These are phyloP conservation scores for Exidia glandulosa DNA, from an alignment of 768 basidiomycete species.

Conservation along the genomic window DNA sequence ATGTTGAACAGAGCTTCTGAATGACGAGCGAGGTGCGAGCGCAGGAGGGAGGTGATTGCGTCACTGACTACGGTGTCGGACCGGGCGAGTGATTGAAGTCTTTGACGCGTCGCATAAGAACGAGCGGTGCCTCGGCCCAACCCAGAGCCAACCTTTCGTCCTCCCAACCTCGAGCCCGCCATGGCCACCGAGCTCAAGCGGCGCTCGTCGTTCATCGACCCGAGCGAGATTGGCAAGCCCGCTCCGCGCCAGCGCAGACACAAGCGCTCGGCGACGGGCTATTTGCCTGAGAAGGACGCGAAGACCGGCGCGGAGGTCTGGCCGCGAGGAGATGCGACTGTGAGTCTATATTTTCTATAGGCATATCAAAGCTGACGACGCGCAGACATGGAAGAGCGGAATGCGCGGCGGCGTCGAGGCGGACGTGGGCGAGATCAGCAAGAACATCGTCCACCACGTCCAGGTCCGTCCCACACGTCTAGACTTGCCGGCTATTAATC, in stretches of 20 bases:
- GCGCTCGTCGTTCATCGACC: conserved; percentile 45
- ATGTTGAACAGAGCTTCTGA: too few relatives aligned
- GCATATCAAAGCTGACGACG: not conserved
- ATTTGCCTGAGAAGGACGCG: conserved; percentile 61
- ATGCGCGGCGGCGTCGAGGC: conserved; percentile 41
- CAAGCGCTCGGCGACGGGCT: conserved; percentile 55
- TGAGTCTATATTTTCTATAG: not conserved
- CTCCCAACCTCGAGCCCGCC: too few relatives aligned
- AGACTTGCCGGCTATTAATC: not conserved
- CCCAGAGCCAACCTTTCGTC: too few relatives aligned
- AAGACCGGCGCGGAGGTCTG: conserved; percentile 71
- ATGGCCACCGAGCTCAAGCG: not conserved
- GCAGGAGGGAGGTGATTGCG: too few relatives aligned
- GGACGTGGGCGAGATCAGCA: conserved; percentile 57
- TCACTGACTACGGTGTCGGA: too few relatives aligned
- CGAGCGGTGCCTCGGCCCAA: too few relatives aligned
- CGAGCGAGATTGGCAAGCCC: conserved; percentile 54
- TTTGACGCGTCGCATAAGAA: too few relatives aligned
- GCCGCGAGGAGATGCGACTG: conserved; percentile 67
- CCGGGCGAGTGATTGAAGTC: too few relatives aligned
- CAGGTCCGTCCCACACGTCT: conserved; percentile 27
- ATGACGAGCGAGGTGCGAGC: too few relatives aligned
- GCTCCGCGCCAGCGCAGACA: conserved; percentile 39
- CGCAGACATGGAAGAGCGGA: conserved; percentile 48
- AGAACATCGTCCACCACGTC: conserved; percentile 70